A percentile compares a stretch with the other conserved stretches of the same genome.
Conservation (phyloP, 164 flowering plant genomes). For the Tetracentron sinense region DNA sequence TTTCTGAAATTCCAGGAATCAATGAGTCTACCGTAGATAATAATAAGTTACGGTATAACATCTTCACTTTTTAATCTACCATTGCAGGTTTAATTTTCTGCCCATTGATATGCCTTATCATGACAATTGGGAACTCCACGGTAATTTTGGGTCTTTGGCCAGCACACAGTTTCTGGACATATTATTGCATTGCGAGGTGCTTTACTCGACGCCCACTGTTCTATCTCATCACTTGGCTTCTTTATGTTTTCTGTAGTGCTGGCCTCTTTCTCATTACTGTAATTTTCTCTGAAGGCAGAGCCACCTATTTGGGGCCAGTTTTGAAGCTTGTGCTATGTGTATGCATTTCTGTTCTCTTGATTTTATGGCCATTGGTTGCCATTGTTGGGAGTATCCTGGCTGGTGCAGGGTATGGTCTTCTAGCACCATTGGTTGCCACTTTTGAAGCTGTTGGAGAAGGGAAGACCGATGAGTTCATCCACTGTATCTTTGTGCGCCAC, state of each 20-base stretch:
- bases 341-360: constrained; percentile 36
- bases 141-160: constrained; percentile 84
- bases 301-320: constrained; percentile 67
- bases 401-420: constrained; percentile 68
- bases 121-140: constrained; percentile 59
- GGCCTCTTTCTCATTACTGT: constrained; percentile 1
- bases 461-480: constrained; percentile 50
- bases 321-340: constrained; percentile 61
- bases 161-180: constrained; percentile 58
- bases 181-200: constrained; percentile 58
- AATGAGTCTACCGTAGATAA: too few species aligned
- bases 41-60: too few species aligned
- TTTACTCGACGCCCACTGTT: constrained; percentile 2
- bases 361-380: constrained; percentile 68
- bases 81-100: constrained; percentile 68
- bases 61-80: too few species aligned
- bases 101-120: constrained; percentile 68
- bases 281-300: constrained; percentile 39
- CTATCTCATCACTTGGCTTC: neutral
- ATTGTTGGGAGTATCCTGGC: constrained; percentile 59
- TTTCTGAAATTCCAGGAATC: too few species aligned
- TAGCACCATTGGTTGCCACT: constrained; percentile 70
- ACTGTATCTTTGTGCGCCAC: constrained; percentile 59
- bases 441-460: constrained; percentile 89
- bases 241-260: neutral